A percentile compares a stretch with the other conserved stretches of the same genome.
Conservation (phyloP, 2,329 filamentous ascomycete species). For the Myriosclerotinia duriaeana region DNA sequence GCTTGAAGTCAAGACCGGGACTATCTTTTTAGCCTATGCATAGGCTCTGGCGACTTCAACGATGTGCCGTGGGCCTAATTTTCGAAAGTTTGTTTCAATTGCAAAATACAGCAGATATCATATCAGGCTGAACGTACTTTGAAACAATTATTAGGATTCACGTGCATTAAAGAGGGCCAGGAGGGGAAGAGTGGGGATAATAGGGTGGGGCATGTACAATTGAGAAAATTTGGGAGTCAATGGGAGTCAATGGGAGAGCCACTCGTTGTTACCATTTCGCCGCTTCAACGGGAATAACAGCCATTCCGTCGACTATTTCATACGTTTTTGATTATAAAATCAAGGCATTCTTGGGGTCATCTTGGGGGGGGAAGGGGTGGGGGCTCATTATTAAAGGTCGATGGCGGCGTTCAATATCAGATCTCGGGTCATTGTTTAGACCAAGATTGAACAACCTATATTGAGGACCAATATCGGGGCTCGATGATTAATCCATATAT, state of each 20-base stretch:
- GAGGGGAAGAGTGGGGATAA: background rate
- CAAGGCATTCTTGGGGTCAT: too few species aligned
- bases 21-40: background rate
- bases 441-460: background rate
- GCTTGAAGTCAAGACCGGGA: background rate
- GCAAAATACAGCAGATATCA: background rate
- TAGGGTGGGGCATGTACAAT: background rate
- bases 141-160: too few species aligned
- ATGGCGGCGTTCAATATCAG: background rate
- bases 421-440: background rate
- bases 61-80: background rate
- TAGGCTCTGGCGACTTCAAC: background rate
- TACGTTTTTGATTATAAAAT: too few species aligned
- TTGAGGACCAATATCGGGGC: background rate
- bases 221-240: background rate
- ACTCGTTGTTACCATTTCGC: too few species aligned
- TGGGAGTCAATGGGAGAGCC: too few species aligned
- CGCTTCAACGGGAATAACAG: too few species aligned
- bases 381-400: background rate
- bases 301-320: too few species aligned
- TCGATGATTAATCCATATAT: background rate
- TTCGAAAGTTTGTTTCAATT: background rate
- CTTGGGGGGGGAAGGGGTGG: too few species aligned
- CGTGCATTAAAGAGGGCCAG: too few species aligned
- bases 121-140: background rate